Base-by-base conservation (phyloP, 2,329 filamentous ascomycete species). In the Penicillium palitans region DNA sequence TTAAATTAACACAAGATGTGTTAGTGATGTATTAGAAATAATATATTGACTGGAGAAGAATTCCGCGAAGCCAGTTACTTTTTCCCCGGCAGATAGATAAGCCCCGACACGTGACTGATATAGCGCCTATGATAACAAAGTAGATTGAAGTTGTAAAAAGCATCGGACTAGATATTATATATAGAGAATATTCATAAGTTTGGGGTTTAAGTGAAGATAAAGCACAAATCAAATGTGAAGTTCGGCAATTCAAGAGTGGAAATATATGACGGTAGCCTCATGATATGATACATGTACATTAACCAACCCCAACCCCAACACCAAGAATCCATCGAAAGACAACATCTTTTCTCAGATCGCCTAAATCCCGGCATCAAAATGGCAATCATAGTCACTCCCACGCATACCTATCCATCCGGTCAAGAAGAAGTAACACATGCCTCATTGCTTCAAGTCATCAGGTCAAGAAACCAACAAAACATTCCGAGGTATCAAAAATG, bases 271-370 rank as follows among this genome's bases (percentile, higher is more conserved):
- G 37, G 25, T 42, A 52, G n/a, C 19, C 29, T 35, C n/a, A 29
- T 42, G 13, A 7, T 42, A 54, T 54, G 42, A 44, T 57, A 57
- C 55, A 57, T 21, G 33, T 35, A 35, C 33, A 35, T 53, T 47
- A 13, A 25, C 33, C n/a, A 19, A 40, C 13, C 27, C 31, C 17
- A 47, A 24, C 41, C n/a, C 31, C 48, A 24, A 41, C 37, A 27
- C 31, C 47, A 24, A 27, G 6, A 46, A 35, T 35, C 55, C 24
- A 25, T 8, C 41, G 2, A 24, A 46, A 57, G 8, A 35, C 27
- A 35, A 52, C 10, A 45, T n/a, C 25, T 25, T 50, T 50, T 42
- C 19, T 29, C 44, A 31, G 2, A 40, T 31, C 6, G 19, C 13
- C 10, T 8, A 5, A 33, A 13, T 8, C 35, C 13, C 21, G 39